Conservation (phyloP, 2,329 filamentous ascomycete species). For the Penicillium psychrosexuale region DNA sequence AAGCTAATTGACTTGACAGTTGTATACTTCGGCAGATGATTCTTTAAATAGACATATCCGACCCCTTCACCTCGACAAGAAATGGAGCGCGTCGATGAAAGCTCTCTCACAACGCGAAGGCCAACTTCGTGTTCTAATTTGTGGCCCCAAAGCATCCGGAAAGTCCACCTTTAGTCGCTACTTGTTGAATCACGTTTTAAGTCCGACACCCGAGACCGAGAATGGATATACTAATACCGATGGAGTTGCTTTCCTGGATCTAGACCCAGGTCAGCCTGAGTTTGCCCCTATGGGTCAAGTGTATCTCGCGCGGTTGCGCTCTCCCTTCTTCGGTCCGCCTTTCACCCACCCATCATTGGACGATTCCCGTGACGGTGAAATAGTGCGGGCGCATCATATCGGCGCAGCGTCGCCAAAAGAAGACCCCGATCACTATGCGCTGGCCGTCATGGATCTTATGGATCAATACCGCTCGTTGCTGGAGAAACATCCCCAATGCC, state of each 20-base stretch:
- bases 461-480: slow-evolving; percentile 46
- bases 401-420: slow-evolving; percentile 54
- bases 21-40: slow-evolving; percentile 44
- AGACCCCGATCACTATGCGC: slow-evolving; percentile 55
- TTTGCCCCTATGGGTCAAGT: slow-evolving; percentile 58
- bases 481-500: slow-evolving; percentile 42
- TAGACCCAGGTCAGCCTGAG: slow-evolving; percentile 59
- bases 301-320: slow-evolving; percentile 52
- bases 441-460: slow-evolving; percentile 53
- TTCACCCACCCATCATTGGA: slow-evolving; percentile 51
- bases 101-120: slow-evolving; percentile 42
- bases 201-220: slow-evolving; percentile 35
- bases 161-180: slow-evolving; percentile 60
- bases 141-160: slow-evolving; percentile 56
- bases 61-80: slow-evolving; percentile 43
- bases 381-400: slow-evolving; percentile 54
- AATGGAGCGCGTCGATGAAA: slow-evolving; percentile 46
- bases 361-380: slow-evolving; percentile 33
- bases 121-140: slow-evolving; percentile 47
- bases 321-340: slow-evolving; percentile 54
- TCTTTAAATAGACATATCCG: slow-evolving; percentile 41
- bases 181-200: slow-evolving; percentile 55
- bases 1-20: slow-evolving; percentile 28
- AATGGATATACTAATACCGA: slow-evolving; percentile 31
- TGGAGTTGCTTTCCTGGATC: slow-evolving; percentile 55